Percentiles rank a stretch among this genome's conserved stretches.
These are phyloP conservation scores for Phytophthora chlamydospora DNA, from an alignment of 352 stramenopile genomes.

Conservation along the genomic window DNA sequence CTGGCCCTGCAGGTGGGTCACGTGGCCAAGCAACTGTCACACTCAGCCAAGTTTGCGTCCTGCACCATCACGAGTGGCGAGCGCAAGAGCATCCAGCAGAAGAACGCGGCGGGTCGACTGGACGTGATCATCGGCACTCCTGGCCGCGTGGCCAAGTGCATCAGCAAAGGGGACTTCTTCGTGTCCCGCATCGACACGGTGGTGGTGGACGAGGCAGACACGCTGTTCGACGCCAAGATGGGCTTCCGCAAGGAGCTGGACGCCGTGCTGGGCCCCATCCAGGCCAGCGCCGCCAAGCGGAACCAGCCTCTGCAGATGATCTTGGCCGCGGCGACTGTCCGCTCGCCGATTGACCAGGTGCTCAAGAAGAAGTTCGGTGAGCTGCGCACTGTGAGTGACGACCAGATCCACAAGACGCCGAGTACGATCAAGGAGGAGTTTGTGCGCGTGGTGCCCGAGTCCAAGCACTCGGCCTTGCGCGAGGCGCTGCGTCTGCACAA, in stretches of 20 bases:
- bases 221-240: conserved; percentile 84
- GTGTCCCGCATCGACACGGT: conserved; percentile 76
- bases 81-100: conserved; percentile 71
- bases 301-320: conserved; percentile 65
- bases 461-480: conserved; percentile 74
- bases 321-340: conserved; percentile 75
- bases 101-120: conserved; percentile 49
- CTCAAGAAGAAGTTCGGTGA: conserved; percentile 73
- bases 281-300: conserved; percentile 68
- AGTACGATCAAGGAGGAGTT: conserved; percentile 67
- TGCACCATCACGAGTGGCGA: conserved; percentile 69
- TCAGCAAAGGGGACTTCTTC: conserved; percentile 73
- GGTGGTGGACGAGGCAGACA: conserved; percentile 84
- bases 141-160: conserved; percentile 73
- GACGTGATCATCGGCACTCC: conserved; percentile 83
- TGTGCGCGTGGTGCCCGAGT: conserved; percentile 61
- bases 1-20: conserved; percentile 68
- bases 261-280: conserved; percentile 65
- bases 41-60: conserved; percentile 75
- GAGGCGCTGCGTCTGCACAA: conserved; percentile 56
- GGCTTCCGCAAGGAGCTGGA: conserved; percentile 81
- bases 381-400: conserved; percentile 66
- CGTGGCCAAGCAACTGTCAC: conserved; percentile 70
- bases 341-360: conserved; percentile 71
- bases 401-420: conserved; percentile 76